Base-by-base conservation (phyloP, 495 filamentous ascomycete genomes). In the Sphaerosporella brunnea region DNA sequence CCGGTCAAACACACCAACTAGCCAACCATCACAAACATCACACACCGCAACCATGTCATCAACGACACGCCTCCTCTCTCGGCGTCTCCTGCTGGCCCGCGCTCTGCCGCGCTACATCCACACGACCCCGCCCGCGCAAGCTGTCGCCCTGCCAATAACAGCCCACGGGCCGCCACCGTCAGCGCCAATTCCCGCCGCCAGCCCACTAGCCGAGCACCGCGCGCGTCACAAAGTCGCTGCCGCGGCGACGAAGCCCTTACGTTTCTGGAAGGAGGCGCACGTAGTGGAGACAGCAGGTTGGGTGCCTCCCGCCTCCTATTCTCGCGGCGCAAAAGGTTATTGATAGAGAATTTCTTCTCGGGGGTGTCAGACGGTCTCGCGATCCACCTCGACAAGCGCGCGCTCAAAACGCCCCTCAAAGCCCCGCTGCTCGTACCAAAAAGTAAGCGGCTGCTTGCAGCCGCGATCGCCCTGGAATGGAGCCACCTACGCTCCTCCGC, bases 381-480 rank as follows among this genome's bases (percentile, higher is more conserved):
- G 51, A 71, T 95, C 51, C 68, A 80, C 38, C 79, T 97, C 44
- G 90, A 96, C 65, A 65, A 67, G 26, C 73, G 84, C 19, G 76
- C 87, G 11, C 74, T 97, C 43, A 78, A 86, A 52, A 88, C 85
- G 0, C 67, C 71, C 18, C 68, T 68, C 0, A 87, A 83, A 71
- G 62, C 70, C 13, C 67, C 80, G 45, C 72, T 97, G 52, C 69
- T 70, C 2, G 56, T 96, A 24, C 88, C 90, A 0, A 56, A 64
- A 0, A 68, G 68, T 41, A 95, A 95, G 60, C 76, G 78, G 10
- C 73, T 84, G 48, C 78, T 97, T 11, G 90, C 92, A n/a, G 68
- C 73, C 21, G 80, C 82, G 23, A 73, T 97, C 39, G 90, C 88
- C 0, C 61, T 90, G 8, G 90, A 97, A 66, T 97, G 90, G 90